Evolutionary conservation across 2,329 filamentous ascomycete species (phyloP).

Genomic region (Scortechinia acanthostroma): DNA sequence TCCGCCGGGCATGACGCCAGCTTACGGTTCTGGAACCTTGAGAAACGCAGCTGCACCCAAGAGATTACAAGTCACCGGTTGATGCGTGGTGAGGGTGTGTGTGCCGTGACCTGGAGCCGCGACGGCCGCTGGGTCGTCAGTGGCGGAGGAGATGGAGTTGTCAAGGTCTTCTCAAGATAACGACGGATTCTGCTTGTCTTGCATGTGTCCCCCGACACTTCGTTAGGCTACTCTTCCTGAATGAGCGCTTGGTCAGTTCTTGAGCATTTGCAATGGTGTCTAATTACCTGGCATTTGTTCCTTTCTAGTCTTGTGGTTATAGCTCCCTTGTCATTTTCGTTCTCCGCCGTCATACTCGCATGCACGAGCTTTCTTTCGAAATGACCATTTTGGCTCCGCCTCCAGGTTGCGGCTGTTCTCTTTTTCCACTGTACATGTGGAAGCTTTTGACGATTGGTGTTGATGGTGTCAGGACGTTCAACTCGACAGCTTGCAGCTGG

Average conservation of each 20-base stretch:
- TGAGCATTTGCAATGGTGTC: conserved; percentile 1
- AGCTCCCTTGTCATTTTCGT: too few relatives aligned
- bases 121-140: conserved; percentile 93
- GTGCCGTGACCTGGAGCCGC: conserved; percentile 88
- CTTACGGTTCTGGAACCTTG: conserved; percentile 91
- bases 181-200: too few relatives aligned
- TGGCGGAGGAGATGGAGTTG: conserved; percentile 87
- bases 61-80: conserved; percentile 88
- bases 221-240: too few relatives aligned
- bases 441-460: too few relatives aligned
- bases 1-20: conserved; percentile 93
- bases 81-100: conserved; percentile 94
- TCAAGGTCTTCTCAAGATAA: conserved; percentile 75
- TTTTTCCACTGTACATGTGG: too few relatives aligned
- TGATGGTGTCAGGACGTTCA: too few relatives aligned
- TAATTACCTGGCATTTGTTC: neutral
- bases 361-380: too few relatives aligned
- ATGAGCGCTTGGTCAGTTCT: neutral
- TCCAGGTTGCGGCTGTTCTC: too few relatives aligned
- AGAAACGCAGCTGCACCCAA: conserved; percentile 90
- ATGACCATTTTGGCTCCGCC: too few relatives aligned
- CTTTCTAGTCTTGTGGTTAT: neutral
- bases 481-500: too few relatives aligned
- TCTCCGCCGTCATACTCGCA: too few relatives aligned
- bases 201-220: too few relatives aligned